Evolutionary conservation across 2,329 filamentous ascomycete species (phyloP).

Genomic region (Eutypa lata): DNA sequence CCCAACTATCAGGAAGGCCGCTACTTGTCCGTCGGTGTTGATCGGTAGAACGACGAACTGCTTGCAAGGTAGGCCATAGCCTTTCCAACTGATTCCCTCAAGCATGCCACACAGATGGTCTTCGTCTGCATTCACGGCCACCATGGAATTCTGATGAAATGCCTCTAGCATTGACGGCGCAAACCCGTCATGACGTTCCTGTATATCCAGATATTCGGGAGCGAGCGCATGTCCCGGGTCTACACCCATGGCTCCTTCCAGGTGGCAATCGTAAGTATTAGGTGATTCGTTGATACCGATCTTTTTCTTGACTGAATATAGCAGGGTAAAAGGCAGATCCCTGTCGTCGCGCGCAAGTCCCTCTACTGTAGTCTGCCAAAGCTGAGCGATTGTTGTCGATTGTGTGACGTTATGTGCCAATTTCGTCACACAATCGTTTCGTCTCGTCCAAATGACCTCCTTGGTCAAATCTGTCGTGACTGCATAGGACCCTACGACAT

Average conservation of each 20-base stretch:
- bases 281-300: conserved; percentile 11
- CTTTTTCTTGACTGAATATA: conserved; percentile 28
- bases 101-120: conserved; percentile 10
- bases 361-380: conserved; percentile 25
- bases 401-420: conserved; percentile 30
- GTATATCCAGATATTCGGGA: conserved; percentile 14
- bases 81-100: conserved; percentile 13
- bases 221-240: conserved; percentile 9
- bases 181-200: conserved; percentile 16
- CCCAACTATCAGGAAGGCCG: conserved; percentile 21
- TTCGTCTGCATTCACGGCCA: conserved; percentile 15
- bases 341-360: conserved; percentile 21
- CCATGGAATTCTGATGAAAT: conserved; percentile 9
- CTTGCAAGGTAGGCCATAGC: conserved; percentile 9
- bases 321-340: conserved; percentile 29
- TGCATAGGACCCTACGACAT: conserved; percentile 26
- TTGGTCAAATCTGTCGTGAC: conserved; percentile 24
- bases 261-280: conserved; percentile 13
- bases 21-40: conserved; percentile 11
- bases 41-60: conserved; percentile 21
- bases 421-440: conserved; percentile 35
- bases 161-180: conserved; percentile 18
- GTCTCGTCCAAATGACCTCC: conserved; percentile 31
- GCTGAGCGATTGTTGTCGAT: conserved; percentile 29
- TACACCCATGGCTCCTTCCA: conserved; percentile 18